A percentile compares a stretch with the other conserved stretches of the same genome.
These are phyloP conservation scores for Orbilia blumenaviensis DNA, from an alignment of 2,329 filamentous ascomycete genomes.

Conservation along the genomic window DNA sequence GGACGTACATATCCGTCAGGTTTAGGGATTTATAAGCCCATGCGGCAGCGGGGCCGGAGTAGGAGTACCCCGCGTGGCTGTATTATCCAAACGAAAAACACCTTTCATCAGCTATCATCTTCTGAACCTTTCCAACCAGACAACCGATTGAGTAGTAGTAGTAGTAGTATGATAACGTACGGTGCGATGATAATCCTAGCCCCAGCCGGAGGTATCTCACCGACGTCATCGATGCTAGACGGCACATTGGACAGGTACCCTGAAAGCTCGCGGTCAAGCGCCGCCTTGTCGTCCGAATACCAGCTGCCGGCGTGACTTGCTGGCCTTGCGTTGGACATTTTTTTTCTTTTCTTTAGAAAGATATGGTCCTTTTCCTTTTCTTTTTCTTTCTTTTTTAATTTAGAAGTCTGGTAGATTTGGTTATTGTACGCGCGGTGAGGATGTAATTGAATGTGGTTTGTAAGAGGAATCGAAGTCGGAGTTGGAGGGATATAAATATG, in stretches of 20 bases:
- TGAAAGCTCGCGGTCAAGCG: conserved; percentile 76
- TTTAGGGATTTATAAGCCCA: conserved; percentile 94
- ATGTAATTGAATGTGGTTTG: too few species aligned
- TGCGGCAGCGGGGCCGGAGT: conserved; percentile 89
- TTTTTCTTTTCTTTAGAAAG: not conserved
- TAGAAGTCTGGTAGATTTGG: too few species aligned
- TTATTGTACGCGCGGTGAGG: too few species aligned
- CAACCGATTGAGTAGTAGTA: not conserved
- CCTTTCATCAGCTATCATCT: not conserved
- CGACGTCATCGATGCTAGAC: conserved; percentile 70
- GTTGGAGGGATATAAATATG: too few species aligned
- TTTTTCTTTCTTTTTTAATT: too few species aligned
- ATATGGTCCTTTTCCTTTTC: too few species aligned
- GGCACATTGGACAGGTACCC: conserved; percentile 78
- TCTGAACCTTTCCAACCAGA: too few species aligned
- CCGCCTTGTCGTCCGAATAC: conserved; percentile 73
- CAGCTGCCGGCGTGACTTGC: conserved; percentile 86
- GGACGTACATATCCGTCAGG: conserved; percentile 72
- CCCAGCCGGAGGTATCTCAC: conserved; percentile 60
- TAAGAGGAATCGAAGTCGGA: too few species aligned
- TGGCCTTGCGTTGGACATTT: conserved; percentile 28
- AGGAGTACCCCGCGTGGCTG: conserved; percentile 92
- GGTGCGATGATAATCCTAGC: conserved; percentile 91
- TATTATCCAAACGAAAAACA: too few species aligned
- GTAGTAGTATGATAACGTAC: conserved; percentile 65